Evolutionary conservation across 2,329 filamentous ascomycete species (phyloP).

Genomic region (Penicillium nordicum): DNA sequence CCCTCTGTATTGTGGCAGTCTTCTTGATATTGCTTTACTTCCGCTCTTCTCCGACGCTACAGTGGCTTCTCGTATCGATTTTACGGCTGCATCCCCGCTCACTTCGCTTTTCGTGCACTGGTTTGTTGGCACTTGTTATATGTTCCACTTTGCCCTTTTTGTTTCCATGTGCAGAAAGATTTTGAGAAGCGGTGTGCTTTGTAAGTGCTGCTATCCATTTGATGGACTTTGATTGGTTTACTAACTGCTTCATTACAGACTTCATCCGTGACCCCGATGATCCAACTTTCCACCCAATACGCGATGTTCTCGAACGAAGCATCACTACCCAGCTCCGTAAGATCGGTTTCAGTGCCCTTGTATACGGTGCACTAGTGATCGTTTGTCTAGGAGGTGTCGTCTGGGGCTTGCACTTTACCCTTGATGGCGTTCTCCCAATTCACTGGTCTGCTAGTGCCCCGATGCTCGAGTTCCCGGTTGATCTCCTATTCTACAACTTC

Average conservation of each 20-base stretch:
- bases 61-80: slow-evolving; percentile 70
- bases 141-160: slow-evolving; percentile 99
- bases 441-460: slow-evolving; percentile 92
- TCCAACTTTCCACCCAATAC: slow-evolving; percentile 94
- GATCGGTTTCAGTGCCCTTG: slow-evolving; percentile 91
- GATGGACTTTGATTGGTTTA: not conserved
- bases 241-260: slow-evolving; percentile 49
- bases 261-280: slow-evolving; percentile 98
- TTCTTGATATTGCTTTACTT: slow-evolving; percentile 83
- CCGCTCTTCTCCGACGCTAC: slow-evolving; percentile 84
- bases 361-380: slow-evolving; percentile 90
- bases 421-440: slow-evolving; percentile 75
- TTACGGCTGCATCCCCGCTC: slow-evolving; percentile 73
- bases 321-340: slow-evolving; percentile 91
- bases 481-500: slow-evolving; percentile 95
- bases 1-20: slow-evolving; percentile 87
- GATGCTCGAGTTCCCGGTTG: slow-evolving; percentile 88
- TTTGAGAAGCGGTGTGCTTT: slow-evolving; percentile 89
- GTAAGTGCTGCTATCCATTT: slow-evolving; percentile 50
- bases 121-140: slow-evolving; percentile 98
- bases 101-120: slow-evolving; percentile 96
- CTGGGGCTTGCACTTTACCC: slow-evolving; percentile 73
- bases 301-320: slow-evolving; percentile 90
- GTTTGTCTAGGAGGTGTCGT: slow-evolving; percentile 93
- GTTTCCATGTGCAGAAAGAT: slow-evolving; percentile 99